phyloP scores from a whole-genome alignment of 495 filamentous ascomycete species.

The Trichoderma gamsii region DNA sequence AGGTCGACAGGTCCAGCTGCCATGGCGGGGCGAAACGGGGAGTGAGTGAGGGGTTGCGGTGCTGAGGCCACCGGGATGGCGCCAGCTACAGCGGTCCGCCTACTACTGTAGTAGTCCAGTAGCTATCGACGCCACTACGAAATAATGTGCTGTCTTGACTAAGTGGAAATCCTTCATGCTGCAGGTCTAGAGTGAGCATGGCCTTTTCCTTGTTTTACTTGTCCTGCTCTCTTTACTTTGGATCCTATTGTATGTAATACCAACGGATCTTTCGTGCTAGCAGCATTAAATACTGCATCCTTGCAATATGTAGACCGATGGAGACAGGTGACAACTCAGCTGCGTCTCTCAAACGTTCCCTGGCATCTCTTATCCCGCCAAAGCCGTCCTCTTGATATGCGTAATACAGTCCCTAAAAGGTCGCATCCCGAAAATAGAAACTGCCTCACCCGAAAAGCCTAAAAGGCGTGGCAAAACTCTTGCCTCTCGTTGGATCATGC shows the following conservation, averaged over 20 bases:
- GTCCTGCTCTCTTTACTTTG: too few relatives aligned
- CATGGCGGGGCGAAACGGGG: not conserved
- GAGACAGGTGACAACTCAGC: too few relatives aligned
- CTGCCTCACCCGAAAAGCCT: not conserved
- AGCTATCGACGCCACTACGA: not conserved
- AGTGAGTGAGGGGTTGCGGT: not conserved
- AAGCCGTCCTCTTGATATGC: not conserved
- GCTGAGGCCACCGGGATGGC: not conserved
- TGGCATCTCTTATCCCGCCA: not conserved
- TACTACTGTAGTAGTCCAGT: too few relatives aligned
- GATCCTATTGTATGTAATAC: too few relatives aligned
- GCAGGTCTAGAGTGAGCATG: too few relatives aligned
- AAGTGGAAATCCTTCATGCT: too few relatives aligned
- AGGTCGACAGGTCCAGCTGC: not conserved
- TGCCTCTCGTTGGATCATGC: not conserved
- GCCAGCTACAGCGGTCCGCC: slow-evolving; percentile 3
- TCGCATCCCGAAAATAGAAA: not conserved
- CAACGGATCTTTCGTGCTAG: too few relatives aligned
- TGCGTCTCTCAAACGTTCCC: not conserved
- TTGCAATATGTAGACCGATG: too few relatives aligned
- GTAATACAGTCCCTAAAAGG: not conserved
- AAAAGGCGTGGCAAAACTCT: not conserved
- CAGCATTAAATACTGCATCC: too few relatives aligned
- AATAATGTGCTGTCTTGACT: too few relatives aligned
- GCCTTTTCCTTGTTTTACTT: too few relatives aligned